Evolutionary conservation across 2,329 filamentous ascomycete genomes (phyloP), one percentile per base, ranked within the genome.

Genomic region (Aureobasidium lini): DNA sequence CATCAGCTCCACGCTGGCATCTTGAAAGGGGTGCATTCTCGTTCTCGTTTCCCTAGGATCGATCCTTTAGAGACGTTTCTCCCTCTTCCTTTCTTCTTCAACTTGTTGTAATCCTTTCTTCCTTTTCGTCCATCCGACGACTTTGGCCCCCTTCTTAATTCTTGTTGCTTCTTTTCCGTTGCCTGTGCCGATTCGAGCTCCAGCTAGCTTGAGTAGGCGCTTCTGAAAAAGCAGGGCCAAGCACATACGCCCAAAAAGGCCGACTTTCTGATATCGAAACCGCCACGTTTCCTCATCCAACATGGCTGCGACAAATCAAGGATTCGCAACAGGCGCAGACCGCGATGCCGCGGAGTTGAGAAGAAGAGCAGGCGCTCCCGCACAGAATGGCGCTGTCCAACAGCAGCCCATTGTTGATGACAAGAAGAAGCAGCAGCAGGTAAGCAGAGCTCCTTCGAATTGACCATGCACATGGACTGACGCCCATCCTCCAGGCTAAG

Each of bases 401-500:
- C 52, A 56, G 52, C 39, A 56, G 40, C 52, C 52, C 40, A 37
- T 47, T 23, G 40, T 57, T 9, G 54, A 57, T 23, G 54, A 57
- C 42, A 47, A 57, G 54, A 57, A 57, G 54, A 57, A 57, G 54
- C 54, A 57, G 54, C 54, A 57, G 23, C 54, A 57, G 43, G 54
- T 57, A 2, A 40, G 23, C 32, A 13, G 43, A 40, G 15, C 34
- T n/a, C 52, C n/a, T 7, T 16, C 36, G 8, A 13, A 23, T n/a
- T 13, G n/a, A 29, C n/a, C 34, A 29, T 37, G 39, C 50, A 32
- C 10, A 8, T 13, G 18, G 4, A 16, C 52, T 56, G 31, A 56
- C 39, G 16, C 4, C 13, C 7, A 15, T 29, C 39, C 2, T 3
- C 6, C 62, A 75, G 72, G 66, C 74, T 46, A 78, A 82, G 65